These are phyloP conservation scores for Raffaelea albimanens DNA, from an alignment of 2,329 filamentous ascomycete species.

Conservation along the genomic window DNA sequence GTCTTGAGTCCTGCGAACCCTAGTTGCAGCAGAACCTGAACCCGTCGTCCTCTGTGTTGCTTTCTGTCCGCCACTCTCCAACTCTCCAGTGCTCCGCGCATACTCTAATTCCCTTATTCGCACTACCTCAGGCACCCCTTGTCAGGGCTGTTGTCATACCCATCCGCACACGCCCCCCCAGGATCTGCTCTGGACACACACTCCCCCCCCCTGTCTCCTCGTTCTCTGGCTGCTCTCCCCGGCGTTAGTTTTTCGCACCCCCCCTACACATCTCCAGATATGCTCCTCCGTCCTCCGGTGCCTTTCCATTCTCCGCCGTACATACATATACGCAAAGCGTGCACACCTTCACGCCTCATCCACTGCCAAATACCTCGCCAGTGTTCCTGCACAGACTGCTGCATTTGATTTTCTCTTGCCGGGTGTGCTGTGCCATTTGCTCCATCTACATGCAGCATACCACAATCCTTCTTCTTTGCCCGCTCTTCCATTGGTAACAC, in stretches of 20 bases:
- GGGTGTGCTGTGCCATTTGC: too few relatives aligned
- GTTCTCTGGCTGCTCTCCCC: not conserved
- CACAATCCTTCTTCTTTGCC: too few relatives aligned
- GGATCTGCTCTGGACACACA: too few relatives aligned
- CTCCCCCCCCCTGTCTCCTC: not conserved
- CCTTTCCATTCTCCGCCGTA: conserved; percentile 1
- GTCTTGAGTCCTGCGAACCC: too few relatives aligned
- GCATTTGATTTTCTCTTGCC: not conserved
- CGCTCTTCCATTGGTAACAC: too few relatives aligned
- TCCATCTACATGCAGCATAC: too few relatives aligned
- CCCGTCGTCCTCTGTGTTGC: not conserved
- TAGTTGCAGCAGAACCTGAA: too few relatives aligned
- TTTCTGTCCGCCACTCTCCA: not conserved
- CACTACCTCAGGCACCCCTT: not conserved
- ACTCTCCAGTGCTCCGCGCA: not conserved
- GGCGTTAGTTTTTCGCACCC: not conserved
- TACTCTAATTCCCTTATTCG: not conserved
- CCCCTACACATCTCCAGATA: not conserved
- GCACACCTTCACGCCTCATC: not conserved
- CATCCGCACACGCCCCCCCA: too few relatives aligned
- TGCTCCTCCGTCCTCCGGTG: not conserved
- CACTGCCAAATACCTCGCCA: not conserved
- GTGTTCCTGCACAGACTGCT: not conserved
- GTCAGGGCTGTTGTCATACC: conserved; percentile 1
- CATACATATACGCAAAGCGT: conserved; percentile 8